Conservation (phyloP, 2,329 filamentous ascomycete species). For the Pyrenophora seminiperda region DNA sequence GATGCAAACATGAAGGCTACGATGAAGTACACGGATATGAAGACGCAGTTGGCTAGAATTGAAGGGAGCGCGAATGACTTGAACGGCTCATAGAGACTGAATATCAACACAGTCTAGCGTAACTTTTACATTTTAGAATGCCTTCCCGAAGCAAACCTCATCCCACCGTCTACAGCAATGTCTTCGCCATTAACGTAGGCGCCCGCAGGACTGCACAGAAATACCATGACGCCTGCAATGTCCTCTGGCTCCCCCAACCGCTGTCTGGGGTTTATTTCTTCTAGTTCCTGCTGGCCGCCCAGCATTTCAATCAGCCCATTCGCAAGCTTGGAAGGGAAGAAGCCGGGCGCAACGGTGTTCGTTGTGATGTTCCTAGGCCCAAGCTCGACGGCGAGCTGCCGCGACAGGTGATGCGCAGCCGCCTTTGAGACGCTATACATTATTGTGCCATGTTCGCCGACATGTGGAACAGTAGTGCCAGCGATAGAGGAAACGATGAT, state of each 20-base stretch:
- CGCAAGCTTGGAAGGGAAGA: slow-evolving; percentile 48
- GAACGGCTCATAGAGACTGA: background rate
- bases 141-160: slow-evolving; percentile 32
- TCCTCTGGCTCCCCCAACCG: slow-evolving; percentile 44
- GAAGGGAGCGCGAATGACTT: slow-evolving; percentile 22
- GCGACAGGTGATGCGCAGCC: slow-evolving; percentile 46
- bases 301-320: slow-evolving; percentile 46
- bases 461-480: slow-evolving; percentile 45
- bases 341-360: slow-evolving; percentile 49
- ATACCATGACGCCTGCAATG: slow-evolving; percentile 48
- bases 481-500: slow-evolving; percentile 47
- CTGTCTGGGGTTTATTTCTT: slow-evolving; percentile 39
- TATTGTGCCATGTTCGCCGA: slow-evolving; percentile 47
- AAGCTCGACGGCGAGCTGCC: slow-evolving; percentile 49
- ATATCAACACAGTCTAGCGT: background rate
- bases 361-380: slow-evolving; percentile 48
- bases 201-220: slow-evolving; percentile 37
- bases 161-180: slow-evolving; percentile 40
- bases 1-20: slow-evolving; percentile 37
- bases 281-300: slow-evolving; percentile 50
- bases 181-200: slow-evolving; percentile 43
- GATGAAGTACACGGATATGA: slow-evolving; percentile 41
- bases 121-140: slow-evolving; percentile 33
- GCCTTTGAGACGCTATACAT: slow-evolving; percentile 51
- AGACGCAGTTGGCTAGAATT: slow-evolving; percentile 32